These are phyloP conservation scores for Aspergillus thermomutatus DNA, from an alignment of 2,329 filamentous ascomycete genomes.

Conservation along the genomic window DNA sequence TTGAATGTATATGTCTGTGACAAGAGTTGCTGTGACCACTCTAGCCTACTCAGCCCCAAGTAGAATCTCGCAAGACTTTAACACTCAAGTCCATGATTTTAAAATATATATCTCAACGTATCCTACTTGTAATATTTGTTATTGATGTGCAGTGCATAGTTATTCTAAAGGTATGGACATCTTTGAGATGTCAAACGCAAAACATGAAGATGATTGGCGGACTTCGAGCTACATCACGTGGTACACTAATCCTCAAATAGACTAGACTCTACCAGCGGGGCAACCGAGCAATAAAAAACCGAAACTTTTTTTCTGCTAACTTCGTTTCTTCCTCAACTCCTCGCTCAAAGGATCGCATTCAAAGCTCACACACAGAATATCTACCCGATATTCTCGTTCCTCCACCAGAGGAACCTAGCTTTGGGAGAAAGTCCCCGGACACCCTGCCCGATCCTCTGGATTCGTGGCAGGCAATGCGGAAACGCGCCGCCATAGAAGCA, in stretches of 20 bases:
- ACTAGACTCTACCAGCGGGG: constrained; percentile 19
- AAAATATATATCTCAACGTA: background rate
- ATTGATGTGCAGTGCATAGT: background rate
- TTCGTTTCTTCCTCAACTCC: constrained; percentile 61
- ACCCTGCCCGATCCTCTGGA: constrained; percentile 47
- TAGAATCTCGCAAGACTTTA: background rate
- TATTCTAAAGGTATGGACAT: no score
- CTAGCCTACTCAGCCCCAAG: background rate
- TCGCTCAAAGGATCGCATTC: constrained; percentile 99
- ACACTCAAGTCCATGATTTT: background rate
- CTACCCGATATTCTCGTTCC: constrained; percentile 38
- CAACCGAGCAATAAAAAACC: constrained; percentile 12
- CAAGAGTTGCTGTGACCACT: background rate
- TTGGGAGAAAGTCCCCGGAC: constrained; percentile 99
- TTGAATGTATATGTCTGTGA: constrained; percentile 9
- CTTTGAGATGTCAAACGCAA: background rate
- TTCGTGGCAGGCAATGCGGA: constrained; percentile 65
- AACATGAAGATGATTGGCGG: background rate
- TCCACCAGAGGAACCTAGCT: constrained; percentile 53
- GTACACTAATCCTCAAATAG: constrained; percentile 8
- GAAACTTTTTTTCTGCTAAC: constrained; percentile 20
- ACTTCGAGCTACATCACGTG: background rate
- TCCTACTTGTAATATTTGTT: background rate
- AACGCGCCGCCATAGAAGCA: constrained; percentile 99
- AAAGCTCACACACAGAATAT: constrained; percentile 88